phyloP scores from a whole-genome alignment of 2,329 filamentous ascomycete species.

The Botrytis tulipae region DNA sequence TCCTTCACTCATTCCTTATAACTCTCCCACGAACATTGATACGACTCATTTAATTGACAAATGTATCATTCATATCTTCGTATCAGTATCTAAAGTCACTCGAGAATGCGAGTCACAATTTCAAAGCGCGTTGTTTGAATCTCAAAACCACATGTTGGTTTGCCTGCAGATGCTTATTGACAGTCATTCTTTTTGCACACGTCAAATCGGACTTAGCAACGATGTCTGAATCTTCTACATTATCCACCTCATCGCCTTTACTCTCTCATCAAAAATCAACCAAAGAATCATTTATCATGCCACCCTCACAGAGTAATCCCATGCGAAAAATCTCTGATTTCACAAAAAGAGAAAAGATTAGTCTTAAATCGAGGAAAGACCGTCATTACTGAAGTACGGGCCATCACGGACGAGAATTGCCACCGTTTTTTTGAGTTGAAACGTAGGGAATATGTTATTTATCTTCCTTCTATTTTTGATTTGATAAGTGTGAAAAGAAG shows the following conservation, averaged over 20 bases:
- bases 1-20: neutral
- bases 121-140: neutral
- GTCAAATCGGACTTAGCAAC: neutral
- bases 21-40: neutral
- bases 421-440: neutral
- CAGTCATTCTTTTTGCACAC: neutral
- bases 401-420: fast-evolving
- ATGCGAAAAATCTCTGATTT: neutral
- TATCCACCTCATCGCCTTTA: neutral
- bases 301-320: neutral
- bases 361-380: neutral
- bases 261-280: neutral
- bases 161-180: neutral
- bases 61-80: neutral
- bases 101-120: neutral
- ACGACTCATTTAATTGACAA: neutral
- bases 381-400: neutral
- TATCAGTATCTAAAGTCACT: neutral
- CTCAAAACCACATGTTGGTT: neutral
- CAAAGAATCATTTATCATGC: neutral
- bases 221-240: neutral
- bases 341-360: neutral
- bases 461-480: neutral
- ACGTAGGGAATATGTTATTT: fast-evolving
- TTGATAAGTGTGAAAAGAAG: neutral